Evolutionary conservation across 2,329 filamentous ascomycete species (phyloP).

Genomic region (Pseudogymnoascus sp.): DNA sequence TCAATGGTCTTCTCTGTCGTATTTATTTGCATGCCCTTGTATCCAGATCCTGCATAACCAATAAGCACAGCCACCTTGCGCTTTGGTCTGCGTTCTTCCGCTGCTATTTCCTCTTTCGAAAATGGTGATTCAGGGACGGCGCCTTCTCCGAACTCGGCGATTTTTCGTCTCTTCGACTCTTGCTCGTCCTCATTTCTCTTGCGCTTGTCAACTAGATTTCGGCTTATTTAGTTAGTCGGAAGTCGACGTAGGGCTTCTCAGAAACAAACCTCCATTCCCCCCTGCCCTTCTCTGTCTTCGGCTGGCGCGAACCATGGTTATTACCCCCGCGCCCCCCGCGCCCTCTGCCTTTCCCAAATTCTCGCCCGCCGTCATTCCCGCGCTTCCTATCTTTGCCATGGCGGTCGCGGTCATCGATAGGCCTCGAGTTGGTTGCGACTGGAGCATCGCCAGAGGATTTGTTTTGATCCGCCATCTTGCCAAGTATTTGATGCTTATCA

Average conservation of each 20-base stretch:
- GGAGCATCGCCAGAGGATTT: slow-evolving; percentile 2
- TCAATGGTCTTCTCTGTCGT: slow-evolving; percentile 84
- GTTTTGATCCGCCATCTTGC: slow-evolving; percentile 1
- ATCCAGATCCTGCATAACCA: slow-evolving; percentile 91
- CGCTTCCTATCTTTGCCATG: slow-evolving; percentile 15
- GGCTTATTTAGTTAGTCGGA: slow-evolving; percentile 43
- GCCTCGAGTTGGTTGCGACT: not conserved
- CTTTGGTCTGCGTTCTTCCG: slow-evolving; percentile 82
- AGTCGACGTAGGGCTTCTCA: slow-evolving; percentile 10
- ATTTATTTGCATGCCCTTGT: slow-evolving; percentile 94
- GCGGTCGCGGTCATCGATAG: slow-evolving; percentile 1
- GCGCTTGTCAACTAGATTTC: slow-evolving; percentile 42
- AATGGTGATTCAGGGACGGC: slow-evolving; percentile 37
- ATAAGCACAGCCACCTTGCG: slow-evolving; percentile 93
- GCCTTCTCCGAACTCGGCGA: slow-evolving; percentile 34
- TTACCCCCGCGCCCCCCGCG: slow-evolving; percentile 25
- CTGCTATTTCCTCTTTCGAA: slow-evolving; percentile 73
- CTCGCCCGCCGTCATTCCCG: slow-evolving; percentile 16
- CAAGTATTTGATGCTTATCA: not conserved
- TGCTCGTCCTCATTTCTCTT: slow-evolving; percentile 40
- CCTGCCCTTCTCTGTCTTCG: slow-evolving; percentile 59
- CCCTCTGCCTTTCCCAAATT: slow-evolving; percentile 46
- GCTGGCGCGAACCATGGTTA: slow-evolving; percentile 35
- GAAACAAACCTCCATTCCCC: slow-evolving; percentile 52
- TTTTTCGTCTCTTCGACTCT: slow-evolving; percentile 45